Conservation (phyloP, 805 yeast genomes). For the Starmerella floris region DNA sequence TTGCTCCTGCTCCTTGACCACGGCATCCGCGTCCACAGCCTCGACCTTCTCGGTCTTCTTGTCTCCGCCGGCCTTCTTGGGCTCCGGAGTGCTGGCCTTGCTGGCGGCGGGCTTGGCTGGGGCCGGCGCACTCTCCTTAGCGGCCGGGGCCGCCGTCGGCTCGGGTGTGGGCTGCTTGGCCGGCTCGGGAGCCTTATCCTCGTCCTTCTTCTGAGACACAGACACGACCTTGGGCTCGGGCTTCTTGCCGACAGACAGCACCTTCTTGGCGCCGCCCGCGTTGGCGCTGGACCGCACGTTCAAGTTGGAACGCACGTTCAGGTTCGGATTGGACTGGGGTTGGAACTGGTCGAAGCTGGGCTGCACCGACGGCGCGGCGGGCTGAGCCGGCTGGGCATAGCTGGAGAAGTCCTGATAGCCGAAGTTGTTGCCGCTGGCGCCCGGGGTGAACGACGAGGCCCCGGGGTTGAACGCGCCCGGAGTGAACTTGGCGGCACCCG, state of each 20-base stretch:
- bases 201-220: slow-evolving; percentile 1
- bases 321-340: slow-evolving; percentile 17
- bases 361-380: slow-evolving; percentile 1
- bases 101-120: neutral
- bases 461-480: slow-evolving; percentile 4
- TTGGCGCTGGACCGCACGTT: neutral
- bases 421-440: slow-evolving; percentile 5
- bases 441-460: neutral
- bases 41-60: slow-evolving; percentile 1
- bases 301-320: slow-evolving; percentile 18
- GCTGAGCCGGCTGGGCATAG: slow-evolving; percentile 19
- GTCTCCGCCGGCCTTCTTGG: slow-evolving; percentile 2
- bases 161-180: neutral
- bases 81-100: neutral
- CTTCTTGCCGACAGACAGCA: slow-evolving; percentile 18
- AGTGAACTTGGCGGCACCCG: slow-evolving; percentile 5
- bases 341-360: slow-evolving; percentile 22
- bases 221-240: slow-evolving; percentile 6
- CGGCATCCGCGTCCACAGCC: slow-evolving; percentile 20
- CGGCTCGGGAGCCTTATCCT: slow-evolving; percentile 2
- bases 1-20: slow-evolving; percentile 22
- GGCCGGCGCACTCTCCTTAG: neutral
- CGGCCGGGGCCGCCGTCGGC: neutral
- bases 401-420: slow-evolving; percentile 22
- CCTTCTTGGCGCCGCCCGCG: slow-evolving; percentile 17